Conservation (phyloP, 2,329 filamentous ascomycete species). For the Talaromyces pinophilus region DNA sequence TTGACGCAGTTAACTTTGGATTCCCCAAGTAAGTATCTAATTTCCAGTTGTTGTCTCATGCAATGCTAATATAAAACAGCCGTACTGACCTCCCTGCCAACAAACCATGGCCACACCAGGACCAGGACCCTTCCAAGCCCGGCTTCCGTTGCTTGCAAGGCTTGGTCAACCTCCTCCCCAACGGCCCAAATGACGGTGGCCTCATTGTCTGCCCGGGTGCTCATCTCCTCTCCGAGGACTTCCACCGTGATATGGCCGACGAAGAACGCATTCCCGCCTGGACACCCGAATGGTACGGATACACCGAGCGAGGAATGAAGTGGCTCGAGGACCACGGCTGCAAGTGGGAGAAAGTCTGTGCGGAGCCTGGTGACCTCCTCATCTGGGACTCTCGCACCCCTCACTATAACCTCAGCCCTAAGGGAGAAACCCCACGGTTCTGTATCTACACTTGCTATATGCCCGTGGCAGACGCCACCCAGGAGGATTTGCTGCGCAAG, state of each 20-base stretch:
- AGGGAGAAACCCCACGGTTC: conserved; percentile 34
- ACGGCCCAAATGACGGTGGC: conserved; percentile 48
- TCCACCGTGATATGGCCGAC: conserved; percentile 33
- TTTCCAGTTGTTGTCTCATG: too few species aligned
- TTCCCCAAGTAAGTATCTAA: conserved; percentile 21
- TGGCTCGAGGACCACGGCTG: conserved; percentile 47
- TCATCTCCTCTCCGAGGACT: conserved; percentile 45
- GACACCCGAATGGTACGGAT: conserved; percentile 42
- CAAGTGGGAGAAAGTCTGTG: conserved; percentile 43
- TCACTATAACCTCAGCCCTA: conserved; percentile 47
- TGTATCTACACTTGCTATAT: conserved; percentile 44
- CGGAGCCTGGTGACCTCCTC: conserved; percentile 49
- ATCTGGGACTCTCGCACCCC: conserved; percentile 52
- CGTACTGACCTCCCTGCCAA: conserved; percentile 33
- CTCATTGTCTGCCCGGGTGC: conserved; percentile 47
- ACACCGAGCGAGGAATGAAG: conserved; percentile 45
- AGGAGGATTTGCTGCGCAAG: conserved; percentile 38
- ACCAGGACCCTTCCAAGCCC: conserved; percentile 43
- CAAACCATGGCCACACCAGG: conserved; percentile 47
- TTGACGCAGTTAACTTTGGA: conserved; percentile 22
- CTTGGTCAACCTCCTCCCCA: conserved; percentile 45
- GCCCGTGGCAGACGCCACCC: conserved; percentile 37
- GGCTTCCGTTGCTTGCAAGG: conserved; percentile 44
- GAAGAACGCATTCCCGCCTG: conserved; percentile 26
- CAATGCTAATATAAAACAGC: conserved; percentile 25